Evolutionary conservation across 306 rosid genomes (phyloP).

Genomic region (Cicer yamashitae): DNA sequence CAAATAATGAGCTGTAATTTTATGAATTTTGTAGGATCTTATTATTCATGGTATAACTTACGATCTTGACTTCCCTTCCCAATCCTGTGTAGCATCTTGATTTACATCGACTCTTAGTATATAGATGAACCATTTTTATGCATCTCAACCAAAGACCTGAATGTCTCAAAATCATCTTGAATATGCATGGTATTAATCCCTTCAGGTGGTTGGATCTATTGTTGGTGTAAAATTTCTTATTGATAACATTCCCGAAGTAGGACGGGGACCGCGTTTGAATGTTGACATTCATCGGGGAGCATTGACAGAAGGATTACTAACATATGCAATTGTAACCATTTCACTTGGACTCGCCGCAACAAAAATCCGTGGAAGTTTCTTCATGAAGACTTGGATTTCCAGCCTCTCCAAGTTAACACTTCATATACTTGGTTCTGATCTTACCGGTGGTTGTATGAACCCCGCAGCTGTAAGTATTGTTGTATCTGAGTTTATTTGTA

Average conservation of each 20-base stretch:
- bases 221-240: constrained; percentile 69
- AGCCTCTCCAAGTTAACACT: constrained; percentile 83
- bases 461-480: constrained; percentile 79
- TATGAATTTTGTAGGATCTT: too few species aligned
- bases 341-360: constrained; percentile 64
- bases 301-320: constrained; percentile 79
- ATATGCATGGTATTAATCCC: constrained; percentile 35
- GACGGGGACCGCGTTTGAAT: constrained; percentile 74
- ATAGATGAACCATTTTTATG: not conserved
- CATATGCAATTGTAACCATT: constrained; percentile 67
- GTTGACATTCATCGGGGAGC: constrained; percentile 84
- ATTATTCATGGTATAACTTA: too few species aligned
- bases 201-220: constrained; percentile 82
- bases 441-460: constrained; percentile 95
- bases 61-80: too few species aligned
- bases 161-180: constrained; percentile 7
- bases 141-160: constrained; percentile 22
- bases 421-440: constrained; percentile 85
- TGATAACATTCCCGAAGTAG: constrained; percentile 69
- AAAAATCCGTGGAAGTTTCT: constrained; percentile 66
- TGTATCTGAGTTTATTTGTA: not conserved
- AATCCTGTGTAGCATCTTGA: too few species aligned
- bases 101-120: not conserved
- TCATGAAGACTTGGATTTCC: constrained; percentile 96
- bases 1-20: too few species aligned